phyloP scores from a whole-genome alignment of 2,329 filamentous ascomycete genomes.

The Pseudopithomyces chartarum region DNA sequence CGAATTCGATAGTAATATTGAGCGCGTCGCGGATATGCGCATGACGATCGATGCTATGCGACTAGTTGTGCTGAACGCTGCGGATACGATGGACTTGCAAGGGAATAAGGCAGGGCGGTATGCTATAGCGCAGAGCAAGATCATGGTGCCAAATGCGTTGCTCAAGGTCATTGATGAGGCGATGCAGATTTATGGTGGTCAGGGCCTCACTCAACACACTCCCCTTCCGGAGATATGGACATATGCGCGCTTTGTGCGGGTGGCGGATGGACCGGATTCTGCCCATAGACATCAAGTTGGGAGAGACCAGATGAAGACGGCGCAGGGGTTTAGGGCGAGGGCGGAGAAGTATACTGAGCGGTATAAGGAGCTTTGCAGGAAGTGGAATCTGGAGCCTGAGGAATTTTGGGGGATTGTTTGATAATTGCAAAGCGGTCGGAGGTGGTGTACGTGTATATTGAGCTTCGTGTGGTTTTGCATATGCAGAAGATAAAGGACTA shows the following conservation, averaged over 20 bases:
- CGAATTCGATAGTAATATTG: slow-evolving; percentile 50
- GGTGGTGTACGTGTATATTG: no score
- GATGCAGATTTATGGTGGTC: slow-evolving; percentile 51
- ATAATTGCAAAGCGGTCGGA: no score
- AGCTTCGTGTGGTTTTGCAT: no score
- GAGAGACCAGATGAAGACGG: slow-evolving; percentile 49
- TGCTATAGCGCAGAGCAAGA: slow-evolving; percentile 51
- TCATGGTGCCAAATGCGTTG: slow-evolving; percentile 48
- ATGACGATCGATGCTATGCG: slow-evolving; percentile 49
- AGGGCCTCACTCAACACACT: slow-evolving; percentile 50
- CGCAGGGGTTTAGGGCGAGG: slow-evolving; percentile 38
- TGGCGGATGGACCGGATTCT: slow-evolving; percentile 50
- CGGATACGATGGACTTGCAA: slow-evolving; percentile 49
- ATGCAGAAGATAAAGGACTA: no score
- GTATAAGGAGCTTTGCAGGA: slow-evolving; percentile 42
- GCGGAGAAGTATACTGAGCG: slow-evolving; percentile 42
- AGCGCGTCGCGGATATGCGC: slow-evolving; percentile 49
- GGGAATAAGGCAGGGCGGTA: slow-evolving; percentile 49
- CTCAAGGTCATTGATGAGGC: slow-evolving; percentile 50
- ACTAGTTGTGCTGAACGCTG: slow-evolving; percentile 49
- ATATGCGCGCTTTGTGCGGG: slow-evolving; percentile 49
- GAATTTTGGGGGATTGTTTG: slow-evolving; percentile 37
- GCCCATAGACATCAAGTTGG: slow-evolving; percentile 51
- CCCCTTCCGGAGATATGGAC: slow-evolving; percentile 51
- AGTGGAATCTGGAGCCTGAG: slow-evolving; percentile 38